A percentile compares a stretch with the other conserved stretches of the same genome.
Evolutionary conservation across 2,329 filamentous ascomycete species (phyloP).

Genomic region (Hypocrella siamensis): DNA sequence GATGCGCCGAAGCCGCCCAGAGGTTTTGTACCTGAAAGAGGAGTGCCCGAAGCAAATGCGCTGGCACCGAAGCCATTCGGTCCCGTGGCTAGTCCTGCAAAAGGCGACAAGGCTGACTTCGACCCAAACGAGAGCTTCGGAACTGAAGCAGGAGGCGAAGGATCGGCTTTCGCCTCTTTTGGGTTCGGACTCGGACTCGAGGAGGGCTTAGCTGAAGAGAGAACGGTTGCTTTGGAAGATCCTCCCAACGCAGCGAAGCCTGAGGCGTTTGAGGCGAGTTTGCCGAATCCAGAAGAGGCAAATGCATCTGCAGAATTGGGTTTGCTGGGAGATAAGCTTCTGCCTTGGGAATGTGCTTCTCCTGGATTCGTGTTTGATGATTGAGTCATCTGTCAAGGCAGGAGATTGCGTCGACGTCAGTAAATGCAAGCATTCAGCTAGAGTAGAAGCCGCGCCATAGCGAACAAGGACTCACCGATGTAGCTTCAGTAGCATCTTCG

Average conservation of each 20-base stretch:
- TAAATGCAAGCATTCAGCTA: background rate
- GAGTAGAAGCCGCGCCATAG: background rate
- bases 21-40: conserved; percentile 23
- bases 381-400: background rate
- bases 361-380: background rate
- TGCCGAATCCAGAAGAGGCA: conserved; percentile 51
- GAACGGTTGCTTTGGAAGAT: conserved; percentile 29
- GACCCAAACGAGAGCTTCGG: conserved; percentile 36
- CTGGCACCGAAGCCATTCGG: conserved; percentile 31
- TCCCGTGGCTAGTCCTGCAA: conserved; percentile 25
- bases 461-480: conserved; percentile 14
- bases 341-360: background rate
- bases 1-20: conserved; percentile 58
- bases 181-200: conserved; percentile 15
- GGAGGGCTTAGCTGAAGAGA: conserved; percentile 26
- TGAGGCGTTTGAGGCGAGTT: conserved; percentile 46
- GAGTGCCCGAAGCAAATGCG: conserved; percentile 19
- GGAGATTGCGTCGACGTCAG: background rate
- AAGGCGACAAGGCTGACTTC: conserved; percentile 26
- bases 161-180: no score
- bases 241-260: conserved; percentile 47
- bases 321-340: background rate
- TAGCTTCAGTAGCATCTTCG: conserved; percentile 20
- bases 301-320: conserved; percentile 45
- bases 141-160: no score